Evolutionary conservation across 108 stramenopile genomes (phyloP), one percentile per base, ranked within the genome.

Genomic region (Pseudonitzschia multistriata): DNA sequence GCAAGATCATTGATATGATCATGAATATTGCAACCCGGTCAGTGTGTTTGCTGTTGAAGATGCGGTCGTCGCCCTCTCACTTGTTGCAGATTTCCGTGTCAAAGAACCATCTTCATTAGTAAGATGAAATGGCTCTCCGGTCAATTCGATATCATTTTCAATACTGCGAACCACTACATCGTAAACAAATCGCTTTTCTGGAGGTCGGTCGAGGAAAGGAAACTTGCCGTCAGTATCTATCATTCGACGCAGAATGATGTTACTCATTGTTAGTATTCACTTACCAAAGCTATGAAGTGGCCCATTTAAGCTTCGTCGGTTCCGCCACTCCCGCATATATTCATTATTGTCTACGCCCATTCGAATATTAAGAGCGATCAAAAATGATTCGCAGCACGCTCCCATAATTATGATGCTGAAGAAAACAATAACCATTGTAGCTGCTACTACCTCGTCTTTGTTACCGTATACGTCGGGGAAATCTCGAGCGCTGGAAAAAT

Each of bases 341-440:
- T 77, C 72, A 10, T 88, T 65, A 27, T 85, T 79, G 61, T 88
- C 81, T 14, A 88, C 83, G 61, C 65, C 69, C 59, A 73, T 76
- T 36, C 40, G 65, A 47, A 89, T 85, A 0, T 75, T 59, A 13
- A 89, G 45, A 21, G n/a, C 62, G 49, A 62, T 29, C 29, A 89
- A 71, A 5, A 77, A 42, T 3, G 60, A 24, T 29, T 81, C 83
- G 15, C 81, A 81, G 28, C 55, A 59, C 11, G 83, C 85, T 3
- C 88, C 88, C 75, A 86, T 74, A 11, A 83, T 25, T 34, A 85
- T 72, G 15, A 81, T 73, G n/a, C 83, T 83, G 45, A 84, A 56
- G 27, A 89, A 34, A 5, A 86, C 82, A 62, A 89, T 81, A 1
- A 77, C 72, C 82, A 81, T 83, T 30, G 88, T 89, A 1, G 76